These are phyloP conservation scores for sunflower (Helianthus annuus) DNA, from an alignment of 129 eudicot species.

Conservation along the genomic window HanXRQr2.0-SUNRISE NC_035442.2:18990973-18991472, in stretches of 20 bases:
- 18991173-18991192: constrained; percentile 49
- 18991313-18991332: constrained; percentile 29
- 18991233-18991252: constrained; percentile 1
- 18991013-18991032: constrained; percentile 38
- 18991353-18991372: not conserved
- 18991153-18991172: constrained; percentile 32
- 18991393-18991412: not conserved
- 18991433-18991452: not conserved
- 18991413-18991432: not conserved
- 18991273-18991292: constrained; percentile 25
- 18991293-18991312: constrained; percentile 21
- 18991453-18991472: no score
- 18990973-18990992: constrained; percentile 37
- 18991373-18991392: not conserved
- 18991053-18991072: not conserved
- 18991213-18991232: constrained; percentile 52
- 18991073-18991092: not conserved
- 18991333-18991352: constrained; percentile 16
- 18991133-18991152: constrained; percentile 14
- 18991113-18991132: constrained; percentile 46
- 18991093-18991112: constrained; percentile 36
- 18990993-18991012: constrained; percentile 60
- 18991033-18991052: constrained; percentile 17
- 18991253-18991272: constrained; percentile 1
- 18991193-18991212: constrained; percentile 51